These are phyloP conservation scores for Pezicula carpinea DNA, from an alignment of 2,329 filamentous ascomycete genomes.

Conservation along the genomic window DNA sequence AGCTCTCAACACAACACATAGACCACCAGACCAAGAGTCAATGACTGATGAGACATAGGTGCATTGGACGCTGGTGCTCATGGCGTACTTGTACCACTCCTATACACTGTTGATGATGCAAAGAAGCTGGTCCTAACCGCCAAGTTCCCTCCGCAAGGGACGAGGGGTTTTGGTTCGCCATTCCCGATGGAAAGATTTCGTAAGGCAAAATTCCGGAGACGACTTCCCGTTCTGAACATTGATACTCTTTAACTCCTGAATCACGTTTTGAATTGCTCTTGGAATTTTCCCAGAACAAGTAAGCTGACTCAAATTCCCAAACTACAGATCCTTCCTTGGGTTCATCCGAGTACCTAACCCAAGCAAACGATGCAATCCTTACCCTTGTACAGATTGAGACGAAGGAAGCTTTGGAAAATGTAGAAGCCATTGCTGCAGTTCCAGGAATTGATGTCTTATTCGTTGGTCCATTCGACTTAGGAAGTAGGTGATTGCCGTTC, in stretches of 20 bases:
- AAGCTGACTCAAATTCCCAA: too few species aligned
- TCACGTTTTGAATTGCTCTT: too few species aligned
- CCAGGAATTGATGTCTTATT: conserved; percentile 60
- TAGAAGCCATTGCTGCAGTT: conserved; percentile 58
- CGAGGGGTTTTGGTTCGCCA: conserved; percentile 51
- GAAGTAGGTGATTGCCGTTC: conserved; percentile 10
- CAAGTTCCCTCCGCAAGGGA: conserved; percentile 52
- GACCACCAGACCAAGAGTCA: too few species aligned
- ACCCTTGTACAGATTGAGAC: conserved; percentile 68
- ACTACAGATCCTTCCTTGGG: conserved; percentile 40
- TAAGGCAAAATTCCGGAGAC: too few species aligned
- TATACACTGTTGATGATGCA: conserved; percentile 49
- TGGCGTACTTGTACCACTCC: conserved; percentile 50
- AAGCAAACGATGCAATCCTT: conserved; percentile 52
- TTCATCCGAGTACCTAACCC: conserved; percentile 50
- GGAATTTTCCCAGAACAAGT: too few species aligned
- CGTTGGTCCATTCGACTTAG: conserved; percentile 64
- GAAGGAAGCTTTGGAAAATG: conserved; percentile 51
- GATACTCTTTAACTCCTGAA: too few species aligned
- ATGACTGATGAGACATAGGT: conserved; percentile 30
- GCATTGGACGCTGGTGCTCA: conserved; percentile 54
- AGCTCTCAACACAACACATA: conserved; percentile 25
- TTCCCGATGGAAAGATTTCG: conserved; percentile 48
- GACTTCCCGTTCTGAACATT: too few species aligned
- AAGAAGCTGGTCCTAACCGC: conserved; percentile 44